phyloP scores from a whole-genome alignment of 202 grass and related monocot species.

The Tripidium arundinaceum region DNA sequence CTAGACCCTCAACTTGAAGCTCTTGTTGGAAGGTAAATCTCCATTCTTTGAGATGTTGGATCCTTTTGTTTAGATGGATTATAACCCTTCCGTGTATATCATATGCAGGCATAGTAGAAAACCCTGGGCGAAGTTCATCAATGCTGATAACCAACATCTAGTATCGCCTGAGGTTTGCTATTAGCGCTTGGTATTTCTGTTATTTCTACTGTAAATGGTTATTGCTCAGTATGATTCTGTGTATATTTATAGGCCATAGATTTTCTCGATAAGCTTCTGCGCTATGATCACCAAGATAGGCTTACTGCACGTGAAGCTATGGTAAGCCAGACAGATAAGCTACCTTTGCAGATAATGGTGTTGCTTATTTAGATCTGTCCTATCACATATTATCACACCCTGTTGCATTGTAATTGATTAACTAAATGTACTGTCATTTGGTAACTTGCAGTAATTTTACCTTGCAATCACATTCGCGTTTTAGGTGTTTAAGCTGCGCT shows the following conservation, averaged over 20 bases:
- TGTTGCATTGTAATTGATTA: neutral
- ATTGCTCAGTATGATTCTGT: slow-evolving; percentile 17
- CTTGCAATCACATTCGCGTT: neutral
- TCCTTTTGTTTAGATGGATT: neutral
- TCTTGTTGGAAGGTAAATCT: slow-evolving; percentile 63
- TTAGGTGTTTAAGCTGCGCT: neutral
- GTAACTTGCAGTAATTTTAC: neutral
- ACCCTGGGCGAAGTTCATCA: slow-evolving; percentile 77
- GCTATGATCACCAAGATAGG: slow-evolving; percentile 76
- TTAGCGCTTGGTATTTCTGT: neutral
- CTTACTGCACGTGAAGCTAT: slow-evolving; percentile 75
- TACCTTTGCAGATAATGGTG: slow-evolving; percentile 11
- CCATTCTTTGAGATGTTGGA: neutral
- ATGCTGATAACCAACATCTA: slow-evolving; percentile 75
- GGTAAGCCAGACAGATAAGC: slow-evolving; percentile 41
- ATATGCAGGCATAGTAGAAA: slow-evolving; percentile 57
- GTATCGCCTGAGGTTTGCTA: slow-evolving; percentile 66
- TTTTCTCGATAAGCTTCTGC: slow-evolving; percentile 78
- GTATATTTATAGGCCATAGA: slow-evolving; percentile 54
- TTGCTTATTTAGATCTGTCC: slow-evolving; percentile 2
- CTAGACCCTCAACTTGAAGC: slow-evolving; percentile 77
- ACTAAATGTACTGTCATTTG: neutral
- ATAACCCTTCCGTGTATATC: slow-evolving; percentile 22
- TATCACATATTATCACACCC: neutral
- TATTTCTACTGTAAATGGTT: neutral